Conservation (phyloP, 768 basidiomycete species). For the Boletus coccyginus region DNA sequence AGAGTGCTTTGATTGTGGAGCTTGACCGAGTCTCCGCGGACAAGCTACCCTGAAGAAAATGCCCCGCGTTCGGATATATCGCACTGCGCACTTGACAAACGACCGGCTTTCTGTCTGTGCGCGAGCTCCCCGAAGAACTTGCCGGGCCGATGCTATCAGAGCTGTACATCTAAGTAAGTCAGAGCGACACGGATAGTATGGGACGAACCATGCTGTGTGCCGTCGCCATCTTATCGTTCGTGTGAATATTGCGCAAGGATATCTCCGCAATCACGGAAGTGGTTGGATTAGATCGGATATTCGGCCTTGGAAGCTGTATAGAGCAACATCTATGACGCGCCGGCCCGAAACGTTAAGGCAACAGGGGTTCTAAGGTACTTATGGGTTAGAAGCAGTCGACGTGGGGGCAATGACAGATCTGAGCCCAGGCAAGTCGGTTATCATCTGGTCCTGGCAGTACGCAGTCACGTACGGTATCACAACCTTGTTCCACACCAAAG, state of each 20-base stretch:
- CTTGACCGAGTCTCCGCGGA: not conserved
- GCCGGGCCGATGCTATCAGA: not conserved
- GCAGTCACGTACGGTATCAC: constrained; percentile 1
- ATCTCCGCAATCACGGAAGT: not conserved
- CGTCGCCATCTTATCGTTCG: not conserved
- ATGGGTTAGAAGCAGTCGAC: not conserved
- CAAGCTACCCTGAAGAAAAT: constrained; percentile 4
- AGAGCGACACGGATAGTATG: not conserved
- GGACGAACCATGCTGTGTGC: not conserved
- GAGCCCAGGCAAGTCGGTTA: not conserved
- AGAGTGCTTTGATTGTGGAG: not conserved
- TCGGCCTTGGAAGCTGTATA: constrained; percentile 1
- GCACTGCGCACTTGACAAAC: not conserved
- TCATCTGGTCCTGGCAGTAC: not conserved
- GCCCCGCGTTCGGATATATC: not conserved
- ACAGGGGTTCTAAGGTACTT: not conserved
- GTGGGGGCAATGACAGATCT: not conserved
- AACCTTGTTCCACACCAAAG: constrained; percentile 7
- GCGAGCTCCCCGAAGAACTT: not conserved
- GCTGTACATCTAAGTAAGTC: too few species aligned
- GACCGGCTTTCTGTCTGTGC: constrained; percentile 1
- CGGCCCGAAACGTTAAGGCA: not conserved
- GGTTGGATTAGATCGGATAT: not conserved
- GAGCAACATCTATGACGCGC: not conserved
- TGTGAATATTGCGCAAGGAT: constrained; percentile 1